phyloP scores from a whole-genome alignment of 2,329 filamentous ascomycete species.

The Mycosphaerelloides madeirae region DNA sequence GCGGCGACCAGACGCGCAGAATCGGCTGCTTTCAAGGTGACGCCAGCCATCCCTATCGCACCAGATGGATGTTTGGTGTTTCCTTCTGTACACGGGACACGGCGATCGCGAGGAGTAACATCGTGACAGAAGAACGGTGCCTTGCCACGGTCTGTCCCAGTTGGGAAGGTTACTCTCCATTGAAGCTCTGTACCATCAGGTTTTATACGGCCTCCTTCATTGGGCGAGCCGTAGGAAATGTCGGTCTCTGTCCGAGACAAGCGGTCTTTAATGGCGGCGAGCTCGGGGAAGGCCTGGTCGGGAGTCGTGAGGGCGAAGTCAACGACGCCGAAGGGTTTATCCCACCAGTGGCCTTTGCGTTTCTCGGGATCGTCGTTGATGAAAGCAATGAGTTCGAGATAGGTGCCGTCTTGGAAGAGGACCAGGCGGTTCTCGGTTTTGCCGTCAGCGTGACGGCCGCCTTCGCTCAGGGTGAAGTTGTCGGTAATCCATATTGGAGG shows the following conservation, averaged over 20 bases:
- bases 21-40: constrained; percentile 26
- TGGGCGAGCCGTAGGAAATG: constrained; percentile 47
- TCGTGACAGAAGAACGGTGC: constrained; percentile 66
- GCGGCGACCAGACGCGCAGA: constrained; percentile 14
- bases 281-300: constrained; percentile 16
- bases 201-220: constrained; percentile 50
- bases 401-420: constrained; percentile 58
- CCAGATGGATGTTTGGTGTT: constrained; percentile 49
- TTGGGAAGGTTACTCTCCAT: constrained; percentile 55
- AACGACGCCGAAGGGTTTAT: constrained; percentile 45
- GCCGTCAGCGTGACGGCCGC: constrained; percentile 58
- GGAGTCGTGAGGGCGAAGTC: constrained; percentile 57
- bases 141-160: constrained; percentile 16
- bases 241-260: constrained; percentile 24
- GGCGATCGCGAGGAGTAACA: constrained; percentile 50
- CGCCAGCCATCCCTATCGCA: constrained; percentile 47
- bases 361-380: constrained; percentile 42
- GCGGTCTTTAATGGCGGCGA: constrained; percentile 17
- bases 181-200: constrained; percentile 54
- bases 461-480: constrained; percentile 55
- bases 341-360: constrained; percentile 56
- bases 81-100: constrained; percentile 47
- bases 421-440: constrained; percentile 60
- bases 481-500: constrained; percentile 50
- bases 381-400: constrained; percentile 64